Evolutionary conservation across 2,329 filamentous ascomycete genomes (phyloP), one percentile per base, ranked within the genome.

Genomic region (Colletotrichum incanum): DNA sequence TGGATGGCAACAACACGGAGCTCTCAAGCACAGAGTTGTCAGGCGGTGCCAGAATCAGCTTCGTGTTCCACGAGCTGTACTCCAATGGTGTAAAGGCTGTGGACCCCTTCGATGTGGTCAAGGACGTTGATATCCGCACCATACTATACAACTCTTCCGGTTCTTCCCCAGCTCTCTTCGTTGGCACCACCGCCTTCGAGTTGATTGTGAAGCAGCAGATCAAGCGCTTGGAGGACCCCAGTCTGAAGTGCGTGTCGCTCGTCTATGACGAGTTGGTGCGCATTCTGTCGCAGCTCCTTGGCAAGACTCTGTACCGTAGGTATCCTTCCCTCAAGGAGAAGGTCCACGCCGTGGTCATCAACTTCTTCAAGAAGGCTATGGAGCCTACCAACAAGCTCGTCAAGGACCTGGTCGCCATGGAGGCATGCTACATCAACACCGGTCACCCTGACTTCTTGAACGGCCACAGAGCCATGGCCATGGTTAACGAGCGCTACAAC

Each of bases 121-220:
- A 98, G 86, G 96, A 99, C 82, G 92, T 96, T 73, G 96, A 99
- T 80, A 99, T 99, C 78, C 93, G 97, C 77, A 98, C 94, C 31
- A 96, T 98, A 73, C 90, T 99, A 11, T 97, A 97, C 90, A 99
- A 99, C 89, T 98, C 96, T 31, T 98, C 96, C n/a, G 96, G 96
- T 80, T 96, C 96, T 39, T 98, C 96, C 1, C 96, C 96, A 0
- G 96, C 96, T 2, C 90, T 99, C 9, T 99, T 99, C 80, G 96
- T 99, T 39, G 96, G 96, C 67, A 98, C 96, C 9, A 97, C 94
- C 8, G 96, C 96, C n/a, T 99, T 99, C 78, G 96, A 99, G 84
- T 87, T 98, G 76, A 98, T 99, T 77, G 96, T 98, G 76, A 99
- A 98, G 89, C 94, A 98, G 82, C 95, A 99, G 83, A 99, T 99